Conservation (phyloP, 2,329 filamentous ascomycete genomes). For the Cordyceps pruinosa region DNA sequence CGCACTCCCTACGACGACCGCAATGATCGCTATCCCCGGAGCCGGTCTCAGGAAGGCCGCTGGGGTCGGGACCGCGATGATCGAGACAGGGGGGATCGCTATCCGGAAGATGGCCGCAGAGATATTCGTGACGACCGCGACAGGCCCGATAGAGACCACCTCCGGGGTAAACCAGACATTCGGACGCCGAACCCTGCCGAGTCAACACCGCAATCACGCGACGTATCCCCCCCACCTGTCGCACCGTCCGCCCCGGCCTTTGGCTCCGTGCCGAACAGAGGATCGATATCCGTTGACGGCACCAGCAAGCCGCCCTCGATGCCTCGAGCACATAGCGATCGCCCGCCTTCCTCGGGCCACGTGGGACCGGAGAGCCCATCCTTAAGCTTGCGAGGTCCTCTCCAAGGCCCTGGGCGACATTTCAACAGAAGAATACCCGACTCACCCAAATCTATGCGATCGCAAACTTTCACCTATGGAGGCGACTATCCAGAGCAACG, state of each 20-base stretch:
- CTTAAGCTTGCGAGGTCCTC: constrained; percentile 24
- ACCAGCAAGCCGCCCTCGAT: constrained; percentile 45
- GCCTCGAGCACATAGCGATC: constrained; percentile 18
- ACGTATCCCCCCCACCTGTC: constrained; percentile 50
- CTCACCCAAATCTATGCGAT: constrained; percentile 44
- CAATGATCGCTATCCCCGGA: constrained; percentile 54
- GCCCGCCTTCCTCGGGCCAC: constrained; percentile 13
- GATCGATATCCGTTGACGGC: constrained; percentile 24
- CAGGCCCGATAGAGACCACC: constrained; percentile 36
- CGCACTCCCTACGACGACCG: constrained; percentile 55
- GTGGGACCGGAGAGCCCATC: constrained; percentile 36
- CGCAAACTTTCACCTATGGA: constrained; percentile 41
- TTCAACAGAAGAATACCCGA: constrained; percentile 42
- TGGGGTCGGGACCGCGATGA: constrained; percentile 52
- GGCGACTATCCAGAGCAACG: constrained; percentile 35
- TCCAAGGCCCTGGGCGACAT: background rate
- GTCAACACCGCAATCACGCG: constrained; percentile 37
- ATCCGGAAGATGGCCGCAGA: constrained; percentile 34
- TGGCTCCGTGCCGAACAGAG: constrained; percentile 46
- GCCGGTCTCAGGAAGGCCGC: constrained; percentile 58
- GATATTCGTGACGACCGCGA: constrained; percentile 44
- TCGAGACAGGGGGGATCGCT: constrained; percentile 41
- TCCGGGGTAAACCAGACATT: constrained; percentile 43
- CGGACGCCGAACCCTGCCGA: constrained; percentile 44
- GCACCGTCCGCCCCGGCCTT: constrained; percentile 53